Conservation (phyloP, 1,284 basidiomycete genomes). For the Sanghuangporus weigelae region DNA sequence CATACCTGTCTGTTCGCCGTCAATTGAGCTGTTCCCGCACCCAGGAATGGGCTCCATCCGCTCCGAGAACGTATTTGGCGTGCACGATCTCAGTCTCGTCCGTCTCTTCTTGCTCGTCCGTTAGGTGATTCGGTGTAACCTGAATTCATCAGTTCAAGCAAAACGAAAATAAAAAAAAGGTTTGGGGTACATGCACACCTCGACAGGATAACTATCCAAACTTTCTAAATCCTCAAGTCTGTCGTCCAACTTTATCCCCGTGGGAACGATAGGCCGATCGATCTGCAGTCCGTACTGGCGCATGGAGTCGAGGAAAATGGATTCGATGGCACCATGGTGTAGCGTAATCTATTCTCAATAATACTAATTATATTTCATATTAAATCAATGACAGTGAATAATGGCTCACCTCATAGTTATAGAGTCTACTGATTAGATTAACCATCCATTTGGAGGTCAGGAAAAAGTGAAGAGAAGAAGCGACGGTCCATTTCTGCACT, state of each 20-base stretch:
- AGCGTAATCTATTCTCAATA: constrained; percentile 46
- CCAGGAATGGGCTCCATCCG: constrained; percentile 77
- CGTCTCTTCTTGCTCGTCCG: constrained; percentile 24
- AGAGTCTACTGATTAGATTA: too few species aligned
- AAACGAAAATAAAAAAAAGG: too few species aligned
- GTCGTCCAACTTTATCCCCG: constrained; percentile 36
- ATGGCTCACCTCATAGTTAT: too few species aligned
- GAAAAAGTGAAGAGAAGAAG: too few species aligned
- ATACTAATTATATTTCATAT: too few species aligned
- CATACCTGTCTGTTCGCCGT: constrained; percentile 68
- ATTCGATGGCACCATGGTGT: constrained; percentile 73
- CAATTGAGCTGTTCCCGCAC: constrained; percentile 64
- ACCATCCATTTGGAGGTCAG: too few species aligned
- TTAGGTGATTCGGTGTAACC: constrained; percentile 33
- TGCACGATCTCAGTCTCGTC: constrained; percentile 38
- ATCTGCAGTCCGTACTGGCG: constrained; percentile 46
- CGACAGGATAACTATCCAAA: constrained; percentile 47
- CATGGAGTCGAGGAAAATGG: constrained; percentile 64
- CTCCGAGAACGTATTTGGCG: constrained; percentile 52
- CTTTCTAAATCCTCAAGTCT: constrained; percentile 38
- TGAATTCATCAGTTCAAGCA: constrained; percentile 16
- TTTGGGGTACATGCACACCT: constrained; percentile 32
- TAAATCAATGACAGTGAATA: too few species aligned
- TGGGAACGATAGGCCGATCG: constrained; percentile 52
- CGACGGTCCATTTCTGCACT: too few species aligned